phyloP scores from a whole-genome alignment of 441 rosid species.

The Croton setiger region DNA sequence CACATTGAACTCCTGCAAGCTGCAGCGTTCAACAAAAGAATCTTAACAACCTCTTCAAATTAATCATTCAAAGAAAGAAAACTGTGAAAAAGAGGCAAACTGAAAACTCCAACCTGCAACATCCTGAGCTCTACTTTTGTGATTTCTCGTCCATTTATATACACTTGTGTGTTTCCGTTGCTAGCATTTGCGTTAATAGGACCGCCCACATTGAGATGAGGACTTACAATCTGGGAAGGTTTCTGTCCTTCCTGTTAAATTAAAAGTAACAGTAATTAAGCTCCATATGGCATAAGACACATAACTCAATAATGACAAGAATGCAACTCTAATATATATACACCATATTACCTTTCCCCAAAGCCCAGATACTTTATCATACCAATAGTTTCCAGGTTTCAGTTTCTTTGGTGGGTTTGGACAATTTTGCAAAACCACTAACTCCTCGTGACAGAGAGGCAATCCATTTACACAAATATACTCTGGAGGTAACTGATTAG shows the following conservation, averaged over 20 bases:
- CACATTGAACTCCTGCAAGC: slow-evolving; percentile 95
- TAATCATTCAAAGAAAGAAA: slow-evolving; percentile 1
- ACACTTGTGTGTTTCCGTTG: slow-evolving; percentile 83
- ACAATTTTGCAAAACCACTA: slow-evolving; percentile 69
- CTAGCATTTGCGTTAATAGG: slow-evolving; percentile 60
- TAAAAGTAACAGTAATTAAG: slow-evolving; percentile 27
- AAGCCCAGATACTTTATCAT: slow-evolving; percentile 88
- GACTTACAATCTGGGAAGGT: slow-evolving; percentile 77
- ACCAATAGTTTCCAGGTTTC: slow-evolving; percentile 92
- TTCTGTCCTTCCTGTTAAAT: slow-evolving; percentile 82
- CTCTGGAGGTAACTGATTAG: slow-evolving; percentile 86
- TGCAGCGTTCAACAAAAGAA: slow-evolving; percentile 34
- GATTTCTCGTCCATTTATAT: slow-evolving; percentile 82
- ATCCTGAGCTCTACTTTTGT: slow-evolving; percentile 83
- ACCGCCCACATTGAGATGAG: slow-evolving; percentile 71
- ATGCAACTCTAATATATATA: slow-evolving; percentile 20
- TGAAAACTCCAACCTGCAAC: slow-evolving; percentile 63
- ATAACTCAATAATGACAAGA: neutral
- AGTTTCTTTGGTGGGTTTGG: slow-evolving; percentile 84
- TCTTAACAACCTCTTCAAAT: slow-evolving; percentile 23
- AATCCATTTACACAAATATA: slow-evolving; percentile 67
- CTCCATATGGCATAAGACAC: slow-evolving; percentile 15
- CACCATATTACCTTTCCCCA: slow-evolving; percentile 89
- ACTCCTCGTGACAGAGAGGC: slow-evolving; percentile 61
- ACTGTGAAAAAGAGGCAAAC: slow-evolving; percentile 5